These are phyloP conservation scores for Amaranthus hypochondriacus DNA, from an alignment of 148 eudicot species.

Conservation along the genomic window DNA sequence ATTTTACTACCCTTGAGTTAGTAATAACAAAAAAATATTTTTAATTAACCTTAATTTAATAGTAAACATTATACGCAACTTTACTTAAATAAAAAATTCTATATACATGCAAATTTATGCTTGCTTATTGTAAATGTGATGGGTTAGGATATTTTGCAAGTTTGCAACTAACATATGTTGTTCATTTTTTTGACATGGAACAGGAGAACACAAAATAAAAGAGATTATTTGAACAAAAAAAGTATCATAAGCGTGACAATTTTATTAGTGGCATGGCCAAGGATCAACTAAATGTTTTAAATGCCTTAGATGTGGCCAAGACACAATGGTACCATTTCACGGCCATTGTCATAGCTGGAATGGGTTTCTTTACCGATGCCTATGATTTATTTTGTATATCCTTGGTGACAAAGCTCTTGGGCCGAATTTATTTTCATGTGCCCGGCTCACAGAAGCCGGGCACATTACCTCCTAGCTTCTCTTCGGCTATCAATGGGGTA, in stretches of 20 bases:
- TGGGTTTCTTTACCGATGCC: slow-evolving; percentile 69
- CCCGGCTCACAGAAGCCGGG: slow-evolving; percentile 42
- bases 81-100: too few relatives aligned
- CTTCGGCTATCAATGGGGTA: slow-evolving; percentile 53
- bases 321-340: slow-evolving; percentile 72
- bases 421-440: slow-evolving; percentile 50
- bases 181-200: neutral
- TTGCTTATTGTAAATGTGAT: neutral
- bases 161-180: too few relatives aligned
- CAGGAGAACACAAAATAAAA: neutral
- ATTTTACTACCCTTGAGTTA: too few relatives aligned
- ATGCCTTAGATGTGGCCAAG: slow-evolving; percentile 54
- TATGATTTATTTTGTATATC: slow-evolving; percentile 70
- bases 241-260: neutral
- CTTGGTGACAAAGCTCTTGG: slow-evolving; percentile 50
- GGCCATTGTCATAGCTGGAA: slow-evolving; percentile 57
- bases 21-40: too few relatives aligned
- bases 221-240: neutral
- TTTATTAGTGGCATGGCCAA: slow-evolving; percentile 30
- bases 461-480: slow-evolving; percentile 41
- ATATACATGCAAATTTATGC: neutral
- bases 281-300: slow-evolving; percentile 45
- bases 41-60: too few relatives aligned
- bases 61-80: too few relatives aligned
- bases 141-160: neutral